Base-by-base conservation (phyloP, 1,284 basidiomycete species). In the Malassezia yamatoensis region DNA sequence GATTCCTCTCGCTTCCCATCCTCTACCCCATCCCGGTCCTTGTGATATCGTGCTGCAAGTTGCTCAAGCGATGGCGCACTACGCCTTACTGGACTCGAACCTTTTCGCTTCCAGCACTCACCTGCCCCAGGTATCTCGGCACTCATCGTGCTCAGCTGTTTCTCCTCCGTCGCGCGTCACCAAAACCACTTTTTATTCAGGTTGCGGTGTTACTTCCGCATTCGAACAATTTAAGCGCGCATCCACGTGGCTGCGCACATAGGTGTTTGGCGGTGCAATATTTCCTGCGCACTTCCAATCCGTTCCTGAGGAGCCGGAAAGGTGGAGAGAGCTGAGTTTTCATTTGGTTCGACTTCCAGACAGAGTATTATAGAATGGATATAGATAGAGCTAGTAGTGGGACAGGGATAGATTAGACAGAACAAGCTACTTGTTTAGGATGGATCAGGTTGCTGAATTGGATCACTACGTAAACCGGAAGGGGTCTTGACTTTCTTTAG, bases 11-110 rank as follows among this genome's bases (percentile, higher is more conserved):
- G 41, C 43, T 33, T 45, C 16, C 15, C 18, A 9, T 45, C 43
- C 6, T 47, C 46, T 7, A 39, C n/a, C 2, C 40, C 20, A n/a
- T 21, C 18, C 39, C 45, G 34, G 15, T 47, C 33, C 29, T 47
- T 49, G 39, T 57, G 44, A 33, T 51, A 57, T 18, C 44, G 49
- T 2, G 54, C 45, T 8, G 54, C 54, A 36, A 57, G 51, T 7
- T 52, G 34, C 34, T 48, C 15, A 39, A 57, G 32, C 20, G 37
- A 47, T 8, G 49, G 54, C 15, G 54, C 38, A 41, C 37, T 46
- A n/a, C 41, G 39, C 38, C 42, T 56, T 1, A 36, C 38, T 44
- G 47, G 39, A 15, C 48, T 49, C 11, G 12, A 16, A 13, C 39
- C 35, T 11, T n/a, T 36, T 15, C 43, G 29, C 8, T 15, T 13